Conservation (phyloP, 306 rosid species). For the Pachyrhizus erosus region DNA sequence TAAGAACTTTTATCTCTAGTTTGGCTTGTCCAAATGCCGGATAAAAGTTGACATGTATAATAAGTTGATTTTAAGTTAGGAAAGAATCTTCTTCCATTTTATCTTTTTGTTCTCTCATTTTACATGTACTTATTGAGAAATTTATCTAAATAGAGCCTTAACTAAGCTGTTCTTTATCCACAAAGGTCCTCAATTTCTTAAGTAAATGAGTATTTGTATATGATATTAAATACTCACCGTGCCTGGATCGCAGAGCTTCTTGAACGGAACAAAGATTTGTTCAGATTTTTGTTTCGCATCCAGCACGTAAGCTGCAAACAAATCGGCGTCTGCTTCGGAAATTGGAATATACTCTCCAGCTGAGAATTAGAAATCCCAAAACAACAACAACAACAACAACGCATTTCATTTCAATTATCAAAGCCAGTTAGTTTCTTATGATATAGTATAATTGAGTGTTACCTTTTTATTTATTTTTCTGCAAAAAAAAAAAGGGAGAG, state of each 20-base stretch:
- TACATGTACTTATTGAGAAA: too few relatives aligned
- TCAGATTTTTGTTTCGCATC: constrained; percentile 68
- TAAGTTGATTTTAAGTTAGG: too few relatives aligned
- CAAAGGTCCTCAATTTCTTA: too few relatives aligned
- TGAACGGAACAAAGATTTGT: constrained; percentile 68
- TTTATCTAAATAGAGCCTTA: too few relatives aligned
- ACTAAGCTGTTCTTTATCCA: too few relatives aligned
- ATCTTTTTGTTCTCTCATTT: too few relatives aligned
- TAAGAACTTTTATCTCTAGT: too few relatives aligned
- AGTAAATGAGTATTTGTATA: too few relatives aligned
- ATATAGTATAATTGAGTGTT: background rate
- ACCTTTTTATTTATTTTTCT: background rate
- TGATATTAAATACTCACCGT: constrained; percentile 46
- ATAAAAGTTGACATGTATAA: too few relatives aligned
- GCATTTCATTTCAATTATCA: constrained; percentile 37
- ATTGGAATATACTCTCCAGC: constrained; percentile 77
- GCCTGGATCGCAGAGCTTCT: constrained; percentile 60
- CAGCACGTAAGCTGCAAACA: constrained; percentile 63
- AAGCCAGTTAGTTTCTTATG: constrained; percentile 1
- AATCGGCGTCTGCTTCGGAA: constrained; percentile 58
- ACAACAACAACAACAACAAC: constrained; percentile 31
- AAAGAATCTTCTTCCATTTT: too few relatives aligned
- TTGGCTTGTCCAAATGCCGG: too few relatives aligned
- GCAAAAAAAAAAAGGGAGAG: background rate
- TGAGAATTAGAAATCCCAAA: constrained; percentile 44